A percentile compares a stretch with the other conserved stretches of the same genome.
Conservation (phyloP, 164 flowering plant genomes). For the Vitis rupestris region DNA sequence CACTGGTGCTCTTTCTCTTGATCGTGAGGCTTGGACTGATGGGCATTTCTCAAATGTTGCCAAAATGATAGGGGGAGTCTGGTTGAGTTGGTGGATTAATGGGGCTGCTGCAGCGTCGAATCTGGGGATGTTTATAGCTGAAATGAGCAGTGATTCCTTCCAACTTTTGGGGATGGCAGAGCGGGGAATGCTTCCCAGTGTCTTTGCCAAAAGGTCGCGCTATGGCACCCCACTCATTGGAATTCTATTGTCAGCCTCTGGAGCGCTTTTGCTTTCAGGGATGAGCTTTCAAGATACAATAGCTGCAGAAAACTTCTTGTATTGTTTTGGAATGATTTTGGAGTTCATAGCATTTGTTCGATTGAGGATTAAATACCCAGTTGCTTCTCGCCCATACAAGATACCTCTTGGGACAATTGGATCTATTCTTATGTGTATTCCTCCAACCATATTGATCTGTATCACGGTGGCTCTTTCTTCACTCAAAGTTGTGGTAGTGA, state of each 20-base stretch:
- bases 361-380: conserved; percentile 42
- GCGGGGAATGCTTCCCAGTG: conserved; percentile 53
- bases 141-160: conserved; percentile 67
- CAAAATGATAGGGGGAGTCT: conserved; percentile 48
- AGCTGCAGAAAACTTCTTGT: conserved; percentile 53
- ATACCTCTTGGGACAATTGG: conserved; percentile 50
- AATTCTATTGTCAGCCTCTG: conserved; percentile 59
- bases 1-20: conserved; percentile 43
- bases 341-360: conserved; percentile 53
- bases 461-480: conserved; percentile 40
- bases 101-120: conserved; percentile 55
- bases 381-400: conserved; percentile 49
- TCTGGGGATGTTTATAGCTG: conserved; percentile 62
- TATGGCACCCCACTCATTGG: conserved; percentile 54
- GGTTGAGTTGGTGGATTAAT: conserved; percentile 55
- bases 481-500: conserved; percentile 35
- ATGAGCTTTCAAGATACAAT: conserved; percentile 55
- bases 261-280: conserved; percentile 46
- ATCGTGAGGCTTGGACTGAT: conserved; percentile 45
- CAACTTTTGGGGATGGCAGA: conserved; percentile 69
- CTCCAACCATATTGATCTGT: conserved; percentile 50
- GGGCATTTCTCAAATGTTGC: conserved; percentile 54
- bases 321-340: conserved; percentile 59
- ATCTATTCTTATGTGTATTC: conserved; percentile 44
- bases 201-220: conserved; percentile 46